Evolutionary conservation across 257 asterid genomes (phyloP), one percentile per base, ranked within the genome.

Genomic region (Forsythia viridissima): DNA sequence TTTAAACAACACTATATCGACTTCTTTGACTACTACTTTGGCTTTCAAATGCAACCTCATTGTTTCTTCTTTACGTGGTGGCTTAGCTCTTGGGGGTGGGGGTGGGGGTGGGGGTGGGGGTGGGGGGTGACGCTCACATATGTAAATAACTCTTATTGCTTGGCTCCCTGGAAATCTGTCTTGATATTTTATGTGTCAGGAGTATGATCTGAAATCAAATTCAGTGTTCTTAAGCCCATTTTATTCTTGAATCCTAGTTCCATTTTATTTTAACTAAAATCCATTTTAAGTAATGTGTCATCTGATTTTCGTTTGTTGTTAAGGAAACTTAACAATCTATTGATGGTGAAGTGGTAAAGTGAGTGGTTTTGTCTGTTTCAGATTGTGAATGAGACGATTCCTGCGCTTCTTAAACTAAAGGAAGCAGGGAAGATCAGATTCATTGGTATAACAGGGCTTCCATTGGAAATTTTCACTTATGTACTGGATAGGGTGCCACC

Each of bases 391-490:
- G 98, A 96, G 87, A 96, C 99, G 9, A 85, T 96, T 86, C 99
- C 99, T 2, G 98, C 98, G 24, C 96, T 96, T 79, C 67, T 84
- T 75, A 91, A 91, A 81, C 52, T 96, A 68, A 96, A 92, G 83
- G 90, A 92, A 80, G 83, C 95, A 3, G 98, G 99, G 74, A 96
- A 93, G 92, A 79, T 89, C 36, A 92, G 88, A 72, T 93, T 93
- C 88, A 91, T 96, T 57, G 99, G 99, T 5, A 90, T 96, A 80
- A 93, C 99, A 6, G 98, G 99, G 78, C 93, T 96, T 73, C 99
- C 99, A 3, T 83, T 96, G 80, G 93, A 72, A 30, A 79, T 93
- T 40, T 93, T 93, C 85, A 82, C 92, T 57, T 93, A 91, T 65
- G 95, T 96, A 69, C 88, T 96, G 34, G 98, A 96, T 74, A 84